Base-by-base conservation (phyloP, 768 basidiomycete species). In the Russula abietina region DNA sequence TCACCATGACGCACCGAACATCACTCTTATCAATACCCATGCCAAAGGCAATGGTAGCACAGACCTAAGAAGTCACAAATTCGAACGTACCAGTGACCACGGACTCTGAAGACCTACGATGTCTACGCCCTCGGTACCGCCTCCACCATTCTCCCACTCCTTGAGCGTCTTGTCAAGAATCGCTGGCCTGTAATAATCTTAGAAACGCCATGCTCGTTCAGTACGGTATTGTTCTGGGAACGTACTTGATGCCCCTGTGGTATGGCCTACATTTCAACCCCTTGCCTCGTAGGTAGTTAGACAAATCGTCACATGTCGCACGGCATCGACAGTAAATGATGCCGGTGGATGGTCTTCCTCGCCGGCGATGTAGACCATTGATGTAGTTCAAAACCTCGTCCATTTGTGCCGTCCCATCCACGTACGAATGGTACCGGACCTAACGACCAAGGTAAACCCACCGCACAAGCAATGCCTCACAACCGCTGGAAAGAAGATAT, bases 1-100 rank as follows among this genome's bases (percentile, higher is more conserved):
- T 55, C 24, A 28, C 26, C 7, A 46, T 50, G 16, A 48, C 73
- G 24, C 70, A 84, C 84, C 88, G 80, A 57, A 90, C 88, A 65
- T 91, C 86, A 22, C 81, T 76, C 74, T 92, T 93, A 71, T 93
- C 90, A 50, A 93, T 92, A 1, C 91, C 91, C 75, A 92, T 84
- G 2, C 91, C 91, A 67, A 93, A 93, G 5, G 91, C 91, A 55
- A 93, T 82, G 0, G 89, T 90, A 11, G 88, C 88, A 28, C 88
- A 84, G 48, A 89, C 86, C 86, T 88, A 46, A 14, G 39, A 36
- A 36, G 16, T 32, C 53, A 24, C n/a, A 9, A 28, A 41, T 22
- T 30, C 14, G 6, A 30, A 38, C 17, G 16, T 5, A 28, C 22
- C n/a, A 26, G 22, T 16, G 28, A 36, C 14, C 11, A 17, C 11